Base-by-base conservation (phyloP, 169 alveolate species). In the Cryptosporidium parvum region DNA sequence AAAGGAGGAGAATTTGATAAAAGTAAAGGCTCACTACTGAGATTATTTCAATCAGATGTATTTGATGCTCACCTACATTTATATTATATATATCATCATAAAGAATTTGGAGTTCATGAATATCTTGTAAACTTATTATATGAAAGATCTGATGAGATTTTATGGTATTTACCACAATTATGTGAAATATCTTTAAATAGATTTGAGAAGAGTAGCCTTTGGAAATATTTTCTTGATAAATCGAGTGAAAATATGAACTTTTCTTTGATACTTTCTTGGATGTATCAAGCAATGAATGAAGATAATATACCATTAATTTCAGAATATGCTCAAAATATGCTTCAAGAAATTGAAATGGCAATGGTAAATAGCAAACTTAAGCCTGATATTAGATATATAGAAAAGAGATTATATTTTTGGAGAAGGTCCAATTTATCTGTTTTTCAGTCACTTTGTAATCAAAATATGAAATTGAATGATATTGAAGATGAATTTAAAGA, bases 271-370 rank as follows among this genome's bases (percentile, higher is more conserved):
- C 86, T 95, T 18, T 92, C 95, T 29, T 96, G 98, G 98, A 91
- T 95, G 71, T 96, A 92, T 75, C 96, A 96, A 70, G 94, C 97
- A 42, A 94, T 92, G 26, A 92, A 91, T 23, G 95, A 93, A 56
- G 97, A 95, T 59, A 93, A 95, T 71, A 59, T 93, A 31, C 85
- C 94, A 26, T 75, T 85, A 85, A 48, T 52, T 39, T 44, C 68
- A n/a, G 39, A 29, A 48, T 33, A 42, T 23, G 95, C 98, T 42
- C 97, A 93, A 73, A 93, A 93, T 91, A 93, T 96, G 95, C 92
- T 93, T 31, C 97, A 95, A 85, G 98, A 96, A 70, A 93, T 94
- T 5, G 98, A 96, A 42, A 96, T 96, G 98, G 98, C 98, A 37
- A 96, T 96, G 21, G 98, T 96, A 31, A 96, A 96, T 92, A 91